Evolutionary conservation across 805 yeast species (phyloP).

Genomic region (Helenozyma baotianmanensis): DNA sequence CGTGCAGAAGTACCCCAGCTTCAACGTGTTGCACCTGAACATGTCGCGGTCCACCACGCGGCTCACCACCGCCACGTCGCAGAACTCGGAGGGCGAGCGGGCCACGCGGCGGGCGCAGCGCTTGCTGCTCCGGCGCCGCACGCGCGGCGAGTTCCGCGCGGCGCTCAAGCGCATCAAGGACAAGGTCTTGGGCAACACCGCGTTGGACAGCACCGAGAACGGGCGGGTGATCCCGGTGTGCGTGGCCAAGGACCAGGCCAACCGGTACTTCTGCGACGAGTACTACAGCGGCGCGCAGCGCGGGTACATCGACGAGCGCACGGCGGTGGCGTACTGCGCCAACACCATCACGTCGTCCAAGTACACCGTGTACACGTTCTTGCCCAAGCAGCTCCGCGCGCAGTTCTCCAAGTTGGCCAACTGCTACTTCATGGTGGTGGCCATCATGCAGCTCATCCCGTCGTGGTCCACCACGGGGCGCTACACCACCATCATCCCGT

Average conservation of each 20-base stretch:
- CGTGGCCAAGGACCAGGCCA: conserved; percentile 34
- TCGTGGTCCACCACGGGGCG: conserved; percentile 97
- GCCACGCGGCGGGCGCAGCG: conserved; percentile 5
- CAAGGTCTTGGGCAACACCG: conserved; percentile 5
- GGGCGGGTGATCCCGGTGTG: conserved; percentile 78
- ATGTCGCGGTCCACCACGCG: conserved; percentile 10
- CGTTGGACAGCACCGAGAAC: conserved; percentile 26
- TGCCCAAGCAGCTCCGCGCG: conserved; percentile 84
- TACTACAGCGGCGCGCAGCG: conserved; percentile 19
- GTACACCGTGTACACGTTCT: conserved; percentile 72
- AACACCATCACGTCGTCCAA: conserved; percentile 83
- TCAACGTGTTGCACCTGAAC: conserved; percentile 4
- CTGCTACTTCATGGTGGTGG: conserved; percentile 81
- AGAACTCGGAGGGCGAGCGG: not conserved
- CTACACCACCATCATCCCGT: conserved; percentile 87
- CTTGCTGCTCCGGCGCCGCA: conserved; percentile 8
- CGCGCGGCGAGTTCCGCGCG: conserved; percentile 9
- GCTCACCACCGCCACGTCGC: conserved; percentile 5
- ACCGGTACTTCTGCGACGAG: conserved; percentile 25
- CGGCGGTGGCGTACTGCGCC: conserved; percentile 51
- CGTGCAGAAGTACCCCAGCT: conserved; percentile 1
- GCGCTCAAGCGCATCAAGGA: conserved; percentile 29
- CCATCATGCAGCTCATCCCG: conserved; percentile 93
- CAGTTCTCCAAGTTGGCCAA: conserved; percentile 94
- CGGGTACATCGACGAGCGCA: conserved; percentile 65